These are phyloP conservation scores for Talaromyces albobiverticillius DNA, from an alignment of 2,329 filamentous ascomycete genomes.

Conservation along the genomic window DNA sequence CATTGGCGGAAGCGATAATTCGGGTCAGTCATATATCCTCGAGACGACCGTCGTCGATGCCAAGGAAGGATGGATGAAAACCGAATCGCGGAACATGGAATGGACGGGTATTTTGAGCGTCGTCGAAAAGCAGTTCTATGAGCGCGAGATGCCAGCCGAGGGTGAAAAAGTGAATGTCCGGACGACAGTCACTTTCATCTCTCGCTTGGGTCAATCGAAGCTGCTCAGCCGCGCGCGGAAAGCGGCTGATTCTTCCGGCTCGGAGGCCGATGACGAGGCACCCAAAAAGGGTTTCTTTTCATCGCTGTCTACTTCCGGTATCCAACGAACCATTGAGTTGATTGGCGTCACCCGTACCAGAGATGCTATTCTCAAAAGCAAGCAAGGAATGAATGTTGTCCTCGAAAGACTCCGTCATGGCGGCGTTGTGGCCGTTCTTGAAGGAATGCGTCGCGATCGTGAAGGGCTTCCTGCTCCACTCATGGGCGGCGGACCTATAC, in stretches of 20 bases:
- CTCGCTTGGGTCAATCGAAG: constrained; percentile 58
- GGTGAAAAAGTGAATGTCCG: constrained; percentile 52
- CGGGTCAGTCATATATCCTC: constrained; percentile 61
- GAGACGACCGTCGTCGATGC: constrained; percentile 62
- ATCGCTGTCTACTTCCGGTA: constrained; percentile 57
- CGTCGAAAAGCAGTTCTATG: constrained; percentile 59
- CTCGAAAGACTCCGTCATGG: constrained; percentile 62
- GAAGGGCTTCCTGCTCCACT: constrained; percentile 31
- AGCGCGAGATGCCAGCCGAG: constrained; percentile 34
- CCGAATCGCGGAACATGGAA: constrained; percentile 62
- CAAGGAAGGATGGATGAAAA: constrained; percentile 64
- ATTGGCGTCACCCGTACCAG: constrained; percentile 61
- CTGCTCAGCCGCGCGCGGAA: constrained; percentile 41
- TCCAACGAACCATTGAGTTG: constrained; percentile 63
- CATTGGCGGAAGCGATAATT: constrained; percentile 56
- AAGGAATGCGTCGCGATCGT: constrained; percentile 65
- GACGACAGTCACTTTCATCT: constrained; percentile 61
- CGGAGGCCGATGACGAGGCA: constrained; percentile 49
- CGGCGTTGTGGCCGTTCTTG: constrained; percentile 66
- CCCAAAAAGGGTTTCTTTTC: constrained; percentile 57
- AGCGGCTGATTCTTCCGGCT: constrained; percentile 27
- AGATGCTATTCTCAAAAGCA: constrained; percentile 60
- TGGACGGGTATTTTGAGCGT: constrained; percentile 65
- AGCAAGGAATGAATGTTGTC: constrained; percentile 66
- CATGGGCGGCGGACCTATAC: constrained; percentile 31